Percentiles rank a stretch among this genome's conserved stretches.
Conservation (phyloP, 345 rosid species). For the Citropsis articulata region DNA sequence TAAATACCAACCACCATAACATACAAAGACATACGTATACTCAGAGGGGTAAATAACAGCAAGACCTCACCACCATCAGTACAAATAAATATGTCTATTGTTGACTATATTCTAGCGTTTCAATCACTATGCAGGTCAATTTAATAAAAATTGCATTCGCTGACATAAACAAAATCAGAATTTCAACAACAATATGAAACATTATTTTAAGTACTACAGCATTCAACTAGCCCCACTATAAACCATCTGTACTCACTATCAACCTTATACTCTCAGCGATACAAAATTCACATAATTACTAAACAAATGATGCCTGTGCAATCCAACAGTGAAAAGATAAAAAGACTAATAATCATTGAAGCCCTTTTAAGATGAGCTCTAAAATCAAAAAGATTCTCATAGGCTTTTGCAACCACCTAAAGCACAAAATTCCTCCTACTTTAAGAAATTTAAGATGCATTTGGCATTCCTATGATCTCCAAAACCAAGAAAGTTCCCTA, state of each 20-base stretch:
- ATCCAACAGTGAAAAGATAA: neutral
- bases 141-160: neutral
- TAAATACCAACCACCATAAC: neutral
- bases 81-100: neutral
- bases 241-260: neutral
- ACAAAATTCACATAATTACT: neutral
- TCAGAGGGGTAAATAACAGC: neutral
- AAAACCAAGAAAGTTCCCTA: neutral
- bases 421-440: neutral
- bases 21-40: neutral
- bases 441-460: neutral
- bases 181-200: neutral
- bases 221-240: neutral
- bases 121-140: neutral
- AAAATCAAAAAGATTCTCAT: neutral
- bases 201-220: neutral
- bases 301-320: neutral
- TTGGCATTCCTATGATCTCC: neutral
- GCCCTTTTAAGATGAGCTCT: neutral
- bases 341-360: neutral
- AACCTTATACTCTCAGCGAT: neutral
- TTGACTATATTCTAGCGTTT: neutral
- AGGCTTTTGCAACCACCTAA: neutral
- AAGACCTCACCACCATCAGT: neutral
- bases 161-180: neutral